Evolutionary conservation across 345 rosid genomes (phyloP).

Genomic region (Eucalyptus sp.): DNA sequence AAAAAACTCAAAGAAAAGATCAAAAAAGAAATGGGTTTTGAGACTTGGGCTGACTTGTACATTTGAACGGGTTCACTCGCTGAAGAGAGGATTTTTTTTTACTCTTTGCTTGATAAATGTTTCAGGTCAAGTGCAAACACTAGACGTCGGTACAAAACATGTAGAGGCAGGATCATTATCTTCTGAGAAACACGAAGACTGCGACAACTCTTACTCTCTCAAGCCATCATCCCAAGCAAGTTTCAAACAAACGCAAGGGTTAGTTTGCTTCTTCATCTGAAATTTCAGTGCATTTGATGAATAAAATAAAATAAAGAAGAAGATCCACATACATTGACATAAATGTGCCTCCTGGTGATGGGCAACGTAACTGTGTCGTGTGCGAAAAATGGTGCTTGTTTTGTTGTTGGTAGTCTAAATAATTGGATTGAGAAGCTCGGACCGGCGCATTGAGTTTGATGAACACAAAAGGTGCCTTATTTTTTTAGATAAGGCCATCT

Average conservation of each 20-base stretch:
- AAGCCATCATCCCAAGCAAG: neutral
- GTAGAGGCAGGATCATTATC: slow-evolving; percentile 6
- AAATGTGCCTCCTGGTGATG: neutral
- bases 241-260: slow-evolving; percentile 3
- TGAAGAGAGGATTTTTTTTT: neutral
- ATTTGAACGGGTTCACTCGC: neutral
- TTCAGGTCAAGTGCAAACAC: neutral
- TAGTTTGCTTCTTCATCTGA: neutral
- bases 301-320: neutral
- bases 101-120: neutral
- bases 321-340: neutral
- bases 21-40: neutral
- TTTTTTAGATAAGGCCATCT: neutral
- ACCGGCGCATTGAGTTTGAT: slow-evolving; percentile 4
- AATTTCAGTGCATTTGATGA: neutral
- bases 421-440: neutral
- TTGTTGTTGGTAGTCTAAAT: neutral
- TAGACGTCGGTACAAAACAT: slow-evolving; percentile 9
- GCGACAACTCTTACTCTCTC: neutral
- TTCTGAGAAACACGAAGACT: neutral
- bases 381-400: neutral
- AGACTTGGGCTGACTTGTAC: neutral
- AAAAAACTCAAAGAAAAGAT: neutral
- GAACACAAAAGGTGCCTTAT: neutral
- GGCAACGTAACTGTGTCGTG: neutral